Percentiles rank a stretch among this genome's conserved stretches.
Evolutionary conservation across 192 early-diverging fungal genomes (phyloP).

Genomic region (Backusella westeae): DNA sequence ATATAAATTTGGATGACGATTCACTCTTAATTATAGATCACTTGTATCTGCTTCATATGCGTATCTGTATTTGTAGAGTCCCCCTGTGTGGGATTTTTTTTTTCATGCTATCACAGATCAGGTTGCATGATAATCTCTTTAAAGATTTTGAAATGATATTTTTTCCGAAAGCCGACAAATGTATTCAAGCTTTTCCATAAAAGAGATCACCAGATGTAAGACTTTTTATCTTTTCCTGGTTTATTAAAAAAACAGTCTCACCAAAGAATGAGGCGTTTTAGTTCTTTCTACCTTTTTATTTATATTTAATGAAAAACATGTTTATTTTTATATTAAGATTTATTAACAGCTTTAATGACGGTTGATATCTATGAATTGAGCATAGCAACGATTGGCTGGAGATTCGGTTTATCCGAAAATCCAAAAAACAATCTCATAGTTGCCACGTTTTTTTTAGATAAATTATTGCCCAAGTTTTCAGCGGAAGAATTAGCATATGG

Average conservation of each 20-base stretch:
- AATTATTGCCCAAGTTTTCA: neutral
- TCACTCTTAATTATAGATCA: neutral
- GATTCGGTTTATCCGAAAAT: neutral
- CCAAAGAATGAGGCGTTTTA: neutral
- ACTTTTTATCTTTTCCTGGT: neutral
- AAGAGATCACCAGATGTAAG: neutral
- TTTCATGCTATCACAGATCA: neutral
- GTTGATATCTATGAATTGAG: neutral
- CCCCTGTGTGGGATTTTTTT: neutral
- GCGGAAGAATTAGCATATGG: neutral
- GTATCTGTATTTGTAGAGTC: neutral
- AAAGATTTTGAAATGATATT: neutral
- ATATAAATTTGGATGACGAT: neutral
- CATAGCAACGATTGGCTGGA: neutral
- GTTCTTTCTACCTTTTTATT: neutral
- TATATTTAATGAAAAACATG: neutral
- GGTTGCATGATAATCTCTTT: neutral
- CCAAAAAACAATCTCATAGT: neutral
- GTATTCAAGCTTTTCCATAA: neutral
- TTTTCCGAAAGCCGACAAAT: neutral
- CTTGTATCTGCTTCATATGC: neutral
- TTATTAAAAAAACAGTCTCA: neutral
- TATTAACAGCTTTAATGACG: neutral
- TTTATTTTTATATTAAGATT: neutral
- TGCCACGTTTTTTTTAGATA: neutral